These are phyloP conservation scores for Sporobolomyces phaffii DNA, from an alignment of 768 basidiomycete species.

Conservation along the genomic window DNA sequence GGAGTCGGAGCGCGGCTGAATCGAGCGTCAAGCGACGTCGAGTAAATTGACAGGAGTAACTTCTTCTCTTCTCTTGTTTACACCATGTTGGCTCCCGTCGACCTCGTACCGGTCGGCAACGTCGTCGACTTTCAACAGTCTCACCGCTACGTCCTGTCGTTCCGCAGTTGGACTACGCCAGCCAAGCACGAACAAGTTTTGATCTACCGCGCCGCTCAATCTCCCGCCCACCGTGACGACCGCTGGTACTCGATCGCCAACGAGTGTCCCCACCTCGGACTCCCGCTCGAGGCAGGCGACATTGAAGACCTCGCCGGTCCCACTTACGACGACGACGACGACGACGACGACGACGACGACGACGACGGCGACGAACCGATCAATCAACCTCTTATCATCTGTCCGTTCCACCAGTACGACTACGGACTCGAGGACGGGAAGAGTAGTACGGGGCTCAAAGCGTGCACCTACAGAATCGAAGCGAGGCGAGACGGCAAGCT, in stretches of 20 bases:
- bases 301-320: background rate
- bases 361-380: background rate
- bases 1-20: too few species aligned
- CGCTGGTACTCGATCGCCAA: conserved; percentile 21
- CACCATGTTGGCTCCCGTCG: background rate
- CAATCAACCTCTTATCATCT: conserved; percentile 18
- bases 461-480: conserved; percentile 63
- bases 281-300: conserved; percentile 14
- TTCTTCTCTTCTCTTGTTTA: too few species aligned
- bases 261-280: conserved; percentile 32
- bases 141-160: conserved; percentile 23
- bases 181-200: background rate
- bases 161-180: background rate
- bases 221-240: background rate
- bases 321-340: conserved; percentile 3
- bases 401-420: conserved; percentile 52
- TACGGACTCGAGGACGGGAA: conserved; percentile 65
- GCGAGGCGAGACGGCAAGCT: conserved; percentile 49
- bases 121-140: background rate
- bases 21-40: too few species aligned
- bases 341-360: background rate
- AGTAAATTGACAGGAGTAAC: too few species aligned
- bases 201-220: conserved; percentile 7
- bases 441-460: conserved; percentile 62
- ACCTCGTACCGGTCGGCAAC: background rate